phyloP scores from a whole-genome alignment of 1,284 basidiomycete genomes.

The Chalciporus sp. region DNA sequence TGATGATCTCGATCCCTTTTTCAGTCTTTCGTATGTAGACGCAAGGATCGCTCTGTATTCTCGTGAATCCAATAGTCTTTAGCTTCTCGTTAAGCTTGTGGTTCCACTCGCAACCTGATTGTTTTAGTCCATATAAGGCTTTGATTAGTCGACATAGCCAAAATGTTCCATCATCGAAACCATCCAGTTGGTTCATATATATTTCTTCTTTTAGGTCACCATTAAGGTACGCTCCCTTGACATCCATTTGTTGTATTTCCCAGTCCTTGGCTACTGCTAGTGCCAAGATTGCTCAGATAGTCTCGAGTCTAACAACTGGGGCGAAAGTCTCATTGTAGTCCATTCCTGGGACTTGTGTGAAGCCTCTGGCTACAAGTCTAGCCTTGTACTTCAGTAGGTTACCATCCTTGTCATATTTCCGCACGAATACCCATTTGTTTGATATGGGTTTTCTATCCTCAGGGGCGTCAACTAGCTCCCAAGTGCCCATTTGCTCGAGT shows the following conservation, averaged over 20 bases:
- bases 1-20: neutral
- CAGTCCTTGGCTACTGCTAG: neutral
- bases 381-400: slow-evolving; percentile 9
- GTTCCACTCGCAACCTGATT: slow-evolving; percentile 23
- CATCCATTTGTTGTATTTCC: slow-evolving; percentile 5
- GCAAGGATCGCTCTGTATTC: too few species aligned
- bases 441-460: neutral
- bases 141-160: neutral
- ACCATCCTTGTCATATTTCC: slow-evolving; percentile 2
- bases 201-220: slow-evolving; percentile 4
- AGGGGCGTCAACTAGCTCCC: slow-evolving; percentile 3
- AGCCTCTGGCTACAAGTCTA: slow-evolving; percentile 7
- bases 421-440: slow-evolving; percentile 5
- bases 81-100: slow-evolving; percentile 1
- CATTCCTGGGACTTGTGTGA: neutral
- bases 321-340: slow-evolving; percentile 4
- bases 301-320: neutral
- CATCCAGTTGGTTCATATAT: slow-evolving; percentile 6
- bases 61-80: too few species aligned
- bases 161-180: neutral
- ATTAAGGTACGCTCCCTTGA: slow-evolving; percentile 1
- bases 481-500: slow-evolving; percentile 1
- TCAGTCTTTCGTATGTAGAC: neutral
- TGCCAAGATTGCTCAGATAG: neutral
- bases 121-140: neutral